These are phyloP conservation scores for Myxozyma mucilagina DNA, from an alignment of 805 yeast genomes.

Conservation along the genomic window DNA sequence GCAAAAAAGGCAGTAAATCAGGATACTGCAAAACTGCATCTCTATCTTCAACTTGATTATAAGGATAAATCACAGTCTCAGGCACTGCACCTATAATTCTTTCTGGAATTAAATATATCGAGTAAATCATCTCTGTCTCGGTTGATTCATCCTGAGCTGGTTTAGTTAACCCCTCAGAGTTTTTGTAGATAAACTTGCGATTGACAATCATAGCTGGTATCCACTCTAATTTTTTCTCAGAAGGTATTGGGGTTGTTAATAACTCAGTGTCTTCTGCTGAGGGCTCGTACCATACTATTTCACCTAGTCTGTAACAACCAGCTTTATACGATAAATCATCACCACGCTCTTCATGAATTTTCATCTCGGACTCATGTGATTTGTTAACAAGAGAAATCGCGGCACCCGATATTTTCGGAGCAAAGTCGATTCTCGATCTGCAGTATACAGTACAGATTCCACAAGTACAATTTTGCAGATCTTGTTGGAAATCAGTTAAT, in stretches of 20 bases:
- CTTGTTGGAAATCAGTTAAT: background rate
- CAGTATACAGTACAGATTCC: background rate
- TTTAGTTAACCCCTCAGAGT: background rate
- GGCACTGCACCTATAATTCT: background rate
- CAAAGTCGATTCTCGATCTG: background rate
- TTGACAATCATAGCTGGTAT: slow-evolving; percentile 1
- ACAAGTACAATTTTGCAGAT: background rate
- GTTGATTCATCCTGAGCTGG: background rate
- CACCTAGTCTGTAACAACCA: slow-evolving; percentile 1
- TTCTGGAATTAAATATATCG: background rate
- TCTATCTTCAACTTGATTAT: background rate
- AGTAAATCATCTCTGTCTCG: background rate
- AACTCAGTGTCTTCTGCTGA: background rate
- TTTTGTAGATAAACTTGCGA: background rate
- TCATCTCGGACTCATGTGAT: background rate
- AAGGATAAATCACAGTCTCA: background rate
- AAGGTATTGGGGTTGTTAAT: background rate
- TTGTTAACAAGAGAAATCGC: background rate
- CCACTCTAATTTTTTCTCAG: background rate
- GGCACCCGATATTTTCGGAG: background rate
- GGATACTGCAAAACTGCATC: background rate
- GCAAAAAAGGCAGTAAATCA: background rate
- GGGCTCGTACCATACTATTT: slow-evolving; percentile 4
- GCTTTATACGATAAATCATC: background rate
- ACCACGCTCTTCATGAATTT: background rate